Evolutionary conservation across 768 basidiomycete genomes (phyloP), one percentile per base, ranked within the genome.

Genomic region (Suillus variegatus): DNA sequence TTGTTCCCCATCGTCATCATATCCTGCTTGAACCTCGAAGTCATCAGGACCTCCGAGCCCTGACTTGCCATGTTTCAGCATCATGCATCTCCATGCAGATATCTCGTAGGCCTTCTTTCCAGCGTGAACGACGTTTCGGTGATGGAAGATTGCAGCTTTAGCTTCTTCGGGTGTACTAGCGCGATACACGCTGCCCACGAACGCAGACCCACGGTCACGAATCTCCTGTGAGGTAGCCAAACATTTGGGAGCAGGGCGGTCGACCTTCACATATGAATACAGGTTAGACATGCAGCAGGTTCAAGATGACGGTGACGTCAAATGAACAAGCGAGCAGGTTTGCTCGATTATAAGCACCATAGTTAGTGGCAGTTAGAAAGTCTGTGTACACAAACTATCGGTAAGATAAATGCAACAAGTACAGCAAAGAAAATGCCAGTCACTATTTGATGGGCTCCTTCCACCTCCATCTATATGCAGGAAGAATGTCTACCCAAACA

Each of bases 71-170:
- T 79, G 70, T 74, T 88, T 92, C 63, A 91, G 76, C 0, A 82
- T 82, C 89, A 95, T 91, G 70, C 86, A 88, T 41, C 94, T 81
- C 89, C 90, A 95, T 6, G 92, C 94, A 46, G 83, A 80, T 52
- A 95, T 91, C 72, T 91, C 88, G 68, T 93, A 89, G 0, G 90
- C 89, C 13, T 84, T 85, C 49, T 83, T 86, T 43, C 80, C 67
- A 6, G 79, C 82, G 70, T 92, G 90, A 1, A 87, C 74, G 49
- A 89, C 83, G 63, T 86, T 74, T 66, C 83, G 84, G 49, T 89
- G 74, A 67, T 91, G 82, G 40, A 82, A 78, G 47, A 86, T 76
- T 46, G 81, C 81, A 32, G 77, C 75, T 60, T 77, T 80, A 3
- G 87, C 91, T 62, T 86, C 84, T 6, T 80, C 79, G 4, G 81